Evolutionary conservation across 148 eudicot species (phyloP).

Genomic region (Dianthus caryophyllus): DNA sequence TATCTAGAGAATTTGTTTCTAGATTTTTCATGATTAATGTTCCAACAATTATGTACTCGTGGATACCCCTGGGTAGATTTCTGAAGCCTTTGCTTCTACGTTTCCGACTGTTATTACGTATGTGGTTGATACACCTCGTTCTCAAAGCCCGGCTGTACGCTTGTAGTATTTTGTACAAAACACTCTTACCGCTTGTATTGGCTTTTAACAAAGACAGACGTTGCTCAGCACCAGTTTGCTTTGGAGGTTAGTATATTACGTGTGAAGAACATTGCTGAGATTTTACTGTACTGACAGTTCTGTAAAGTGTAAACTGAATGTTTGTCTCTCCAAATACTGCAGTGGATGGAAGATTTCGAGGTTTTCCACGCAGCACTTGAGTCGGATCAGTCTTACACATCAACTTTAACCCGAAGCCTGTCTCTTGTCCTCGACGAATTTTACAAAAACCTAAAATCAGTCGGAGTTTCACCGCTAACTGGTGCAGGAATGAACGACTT

Average conservation of each 20-base stretch:
- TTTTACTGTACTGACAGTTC: neutral
- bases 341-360: conserved; percentile 99
- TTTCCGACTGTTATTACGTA: conserved; percentile 87
- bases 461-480: conserved; percentile 88
- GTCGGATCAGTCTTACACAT: conserved; percentile 69
- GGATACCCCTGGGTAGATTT: conserved; percentile 97
- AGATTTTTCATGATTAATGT: too few species aligned
- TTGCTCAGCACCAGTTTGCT: conserved; percentile 91
- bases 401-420: conserved; percentile 74
- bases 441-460: conserved; percentile 67
- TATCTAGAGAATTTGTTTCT: too few species aligned
- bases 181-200: conserved; percentile 74
- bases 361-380: conserved; percentile 82
- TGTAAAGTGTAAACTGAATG: neutral
- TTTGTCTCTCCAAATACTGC: conserved; percentile 17
- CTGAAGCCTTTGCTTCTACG: conserved; percentile 95
- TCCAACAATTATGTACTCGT: conserved; percentile 94
- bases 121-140: conserved; percentile 92
- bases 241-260: conserved; percentile 56
- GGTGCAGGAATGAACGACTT: conserved; percentile 89
- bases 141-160: conserved; percentile 83
- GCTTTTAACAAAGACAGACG: conserved; percentile 97
- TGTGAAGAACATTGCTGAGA: neutral
- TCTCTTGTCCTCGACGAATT: conserved; percentile 86
- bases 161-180: conserved; percentile 93